Base-by-base conservation (phyloP, 768 basidiomycete genomes). In the Auricularia auricula-judae region DNA sequence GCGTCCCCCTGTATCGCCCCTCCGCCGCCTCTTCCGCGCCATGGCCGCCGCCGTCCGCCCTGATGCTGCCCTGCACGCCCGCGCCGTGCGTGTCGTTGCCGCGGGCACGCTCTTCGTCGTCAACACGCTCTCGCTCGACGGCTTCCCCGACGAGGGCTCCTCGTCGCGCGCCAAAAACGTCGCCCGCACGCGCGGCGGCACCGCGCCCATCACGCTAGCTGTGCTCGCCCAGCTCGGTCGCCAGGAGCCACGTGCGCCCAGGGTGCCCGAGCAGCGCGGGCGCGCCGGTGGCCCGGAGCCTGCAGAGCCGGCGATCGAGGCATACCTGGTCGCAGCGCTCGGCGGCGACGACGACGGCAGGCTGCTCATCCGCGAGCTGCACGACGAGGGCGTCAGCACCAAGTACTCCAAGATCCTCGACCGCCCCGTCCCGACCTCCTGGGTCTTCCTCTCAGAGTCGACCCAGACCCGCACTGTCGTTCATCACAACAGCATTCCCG, bases 401-500 rank as follows among this genome's bases (percentile, higher is more conserved):
- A 80, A 82, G 61, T 89, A 84, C 69, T 87, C 87, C 76, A 89
- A 90, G 74, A 86, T 86, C 84, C 82, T 84, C 34, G 82, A 82
- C 10, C 81, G 84, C 16, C 85, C 87, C 61, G 88, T 92, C 29
- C 91, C 91, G 1, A 84, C 81, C 62, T 89, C 91, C 18, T 93
- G 90, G 88, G 84, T 93, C 42, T 70, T 93, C 35, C 36, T 56
- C 62, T 3, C 66, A 87, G 86, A 77, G 44, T 82, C 88, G 65
- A 81, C 80, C 56, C 80, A 82, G 70, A 74, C 81, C 8, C 82
- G 84, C 47, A 86, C 89, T 12, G 85, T 91, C 62, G 84, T 92
- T 68, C 91, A 93, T 73, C 89, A 93, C 74, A 93, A 93, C 68
- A 90, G 91, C 2, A 79, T 93, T 7, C 91, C 89, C 0, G 91